Evolutionary conservation across 2,329 filamentous ascomycete genomes (phyloP).

Genomic region (Hypocreales sp.): DNA sequence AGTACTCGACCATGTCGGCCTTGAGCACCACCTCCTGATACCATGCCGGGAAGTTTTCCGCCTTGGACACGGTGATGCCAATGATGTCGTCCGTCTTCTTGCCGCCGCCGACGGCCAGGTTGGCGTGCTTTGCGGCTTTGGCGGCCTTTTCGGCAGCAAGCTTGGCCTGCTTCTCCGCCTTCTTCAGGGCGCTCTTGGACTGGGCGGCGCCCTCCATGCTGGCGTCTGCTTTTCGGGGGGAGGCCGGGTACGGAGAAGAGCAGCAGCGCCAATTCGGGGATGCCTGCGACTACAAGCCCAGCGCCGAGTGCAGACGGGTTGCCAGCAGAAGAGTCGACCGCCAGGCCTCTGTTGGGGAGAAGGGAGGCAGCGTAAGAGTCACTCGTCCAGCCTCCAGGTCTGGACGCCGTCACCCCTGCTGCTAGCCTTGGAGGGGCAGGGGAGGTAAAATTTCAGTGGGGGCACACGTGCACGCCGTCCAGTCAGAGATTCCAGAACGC

Average conservation of each 20-base stretch:
- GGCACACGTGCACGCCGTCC: constrained; percentile 2
- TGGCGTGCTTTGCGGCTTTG: constrained; percentile 41
- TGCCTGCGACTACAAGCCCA: not conserved
- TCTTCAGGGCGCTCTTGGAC: constrained; percentile 50
- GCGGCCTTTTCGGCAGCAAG: constrained; percentile 45
- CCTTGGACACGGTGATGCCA: constrained; percentile 75
- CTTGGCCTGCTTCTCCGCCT: constrained; percentile 49
- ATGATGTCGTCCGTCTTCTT: constrained; percentile 57
- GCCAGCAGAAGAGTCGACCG: not conserved
- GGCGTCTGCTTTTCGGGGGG: not conserved
- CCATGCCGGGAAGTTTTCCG: constrained; percentile 82
- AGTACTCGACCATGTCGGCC: constrained; percentile 96
- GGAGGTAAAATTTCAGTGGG: constrained; percentile 7
- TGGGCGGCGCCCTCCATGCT: constrained; percentile 17
- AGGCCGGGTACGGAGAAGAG: not conserved
- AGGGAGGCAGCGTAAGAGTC: too few relatives aligned
- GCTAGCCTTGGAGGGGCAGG: too few relatives aligned
- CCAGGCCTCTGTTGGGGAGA: too few relatives aligned
- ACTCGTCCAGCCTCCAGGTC: too few relatives aligned
- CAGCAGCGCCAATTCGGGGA: too few relatives aligned
- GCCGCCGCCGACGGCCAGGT: constrained; percentile 35
- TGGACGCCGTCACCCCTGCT: too few relatives aligned
- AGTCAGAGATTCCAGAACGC: constrained; percentile 4
- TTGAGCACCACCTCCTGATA: constrained; percentile 97
- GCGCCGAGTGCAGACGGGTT: not conserved